Conservation (phyloP, 176 grass and related monocot genomes). For the Zoysia pacifica region DNA sequence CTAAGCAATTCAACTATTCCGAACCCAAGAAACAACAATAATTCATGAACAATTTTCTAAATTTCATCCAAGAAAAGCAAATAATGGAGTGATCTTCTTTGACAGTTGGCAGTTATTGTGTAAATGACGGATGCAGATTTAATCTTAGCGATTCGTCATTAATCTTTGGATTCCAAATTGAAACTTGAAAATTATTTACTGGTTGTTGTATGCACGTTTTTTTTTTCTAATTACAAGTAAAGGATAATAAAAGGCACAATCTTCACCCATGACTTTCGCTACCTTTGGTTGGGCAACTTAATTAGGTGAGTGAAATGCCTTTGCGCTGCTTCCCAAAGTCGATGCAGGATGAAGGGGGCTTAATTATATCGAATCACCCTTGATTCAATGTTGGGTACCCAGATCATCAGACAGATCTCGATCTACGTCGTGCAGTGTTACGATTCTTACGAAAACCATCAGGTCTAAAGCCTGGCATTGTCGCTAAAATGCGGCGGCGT, state of each 20-base stretch:
- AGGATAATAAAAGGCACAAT: too few relatives aligned
- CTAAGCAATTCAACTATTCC: too few relatives aligned
- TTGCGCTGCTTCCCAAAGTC: constrained; percentile 45
- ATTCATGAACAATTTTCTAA: neutral
- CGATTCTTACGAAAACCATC: too few relatives aligned
- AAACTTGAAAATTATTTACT: neutral
- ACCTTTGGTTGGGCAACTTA: too few relatives aligned
- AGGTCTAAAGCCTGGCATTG: neutral
- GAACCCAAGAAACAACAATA: too few relatives aligned
- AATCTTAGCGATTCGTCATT: neutral
- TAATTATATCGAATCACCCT: constrained; percentile 20
- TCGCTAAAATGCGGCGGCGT: neutral
- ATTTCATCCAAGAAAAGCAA: neutral
- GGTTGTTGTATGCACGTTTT: neutral
- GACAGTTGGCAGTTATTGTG: neutral
- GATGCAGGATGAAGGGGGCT: constrained; percentile 1
- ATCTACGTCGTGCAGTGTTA: constrained; percentile 6
- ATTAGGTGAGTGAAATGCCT: constrained; percentile 6
- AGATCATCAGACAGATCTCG: constrained; percentile 18
- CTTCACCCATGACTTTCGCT: too few relatives aligned
- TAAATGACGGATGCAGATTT: neutral
- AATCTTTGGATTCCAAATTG: neutral
- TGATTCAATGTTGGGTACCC: constrained; percentile 4
- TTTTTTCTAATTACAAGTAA: neutral
- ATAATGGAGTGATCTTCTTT: neutral